Evolutionary conservation across 1,139 yeast genomes (phyloP), one percentile per base, ranked within the genome.

Genomic region (Kluyveromyces sp.): DNA sequence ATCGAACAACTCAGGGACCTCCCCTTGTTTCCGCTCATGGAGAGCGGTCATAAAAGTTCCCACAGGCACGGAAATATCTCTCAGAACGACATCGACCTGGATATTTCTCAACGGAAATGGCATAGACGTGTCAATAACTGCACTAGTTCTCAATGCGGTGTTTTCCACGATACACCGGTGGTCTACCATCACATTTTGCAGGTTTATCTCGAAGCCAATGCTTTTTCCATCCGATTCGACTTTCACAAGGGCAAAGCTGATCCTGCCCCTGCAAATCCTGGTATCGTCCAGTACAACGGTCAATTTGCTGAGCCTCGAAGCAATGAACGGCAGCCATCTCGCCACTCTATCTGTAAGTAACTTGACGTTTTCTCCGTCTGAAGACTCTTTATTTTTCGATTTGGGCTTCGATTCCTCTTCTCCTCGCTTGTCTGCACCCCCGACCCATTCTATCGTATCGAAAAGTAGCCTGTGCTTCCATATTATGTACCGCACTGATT

Each of bases 401-500:
- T 17, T 36, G 1, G 13, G 26, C 17, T 19, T 20, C 17, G 1
- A 11, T 13, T 32, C 34, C 4, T 28, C 22, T 15, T 36, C 16
- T 6, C 29, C 22, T n/a, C 33, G 38, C 9, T 26, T 22, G 28
- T 26, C 25, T 4, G 31, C 15, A 12, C 26, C 36, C 4, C 28
- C 29, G 16, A 17, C 32, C 39, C 17, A 38, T n/a, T 35, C 47
- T 15, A 55, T 26, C 7, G 52, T 52, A 36, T 46, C 48, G 8
- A 54, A 26, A 1, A 51, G 18, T 9, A 57, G 36, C 34, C 44
- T 50, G 31, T 45, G 53, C 33, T 50, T 49, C 16, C 47, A 34
- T 3, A 49, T 49, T 3, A 49, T 34, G 15, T 54, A 33, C 38
- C 54, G 55, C 15, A 57, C 30, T 13, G 49, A 50, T n/a, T 44